These are phyloP conservation scores for Daedalea quercina DNA, from an alignment of 768 basidiomycete genomes.

Conservation along the genomic window DNA sequence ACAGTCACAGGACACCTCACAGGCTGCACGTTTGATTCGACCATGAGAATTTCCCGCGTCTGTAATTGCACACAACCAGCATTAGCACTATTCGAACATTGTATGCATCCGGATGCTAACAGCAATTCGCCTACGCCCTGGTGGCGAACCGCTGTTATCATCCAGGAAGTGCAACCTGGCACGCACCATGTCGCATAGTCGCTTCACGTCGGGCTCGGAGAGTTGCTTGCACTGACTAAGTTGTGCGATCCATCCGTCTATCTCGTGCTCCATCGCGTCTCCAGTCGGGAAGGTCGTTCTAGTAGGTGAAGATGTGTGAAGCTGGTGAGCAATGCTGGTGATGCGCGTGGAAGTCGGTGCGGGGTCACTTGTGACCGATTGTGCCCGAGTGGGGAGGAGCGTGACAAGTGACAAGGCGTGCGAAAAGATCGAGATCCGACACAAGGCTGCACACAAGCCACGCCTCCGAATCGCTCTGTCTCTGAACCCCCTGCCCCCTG, in stretches of 20 bases:
- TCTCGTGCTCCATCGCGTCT: slow-evolving; percentile 54
- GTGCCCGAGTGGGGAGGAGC: not conserved
- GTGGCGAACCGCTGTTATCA: slow-evolving; percentile 24
- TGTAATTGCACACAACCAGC: slow-evolving; percentile 26
- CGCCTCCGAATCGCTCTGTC: not conserved
- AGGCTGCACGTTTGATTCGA: slow-evolving; percentile 98
- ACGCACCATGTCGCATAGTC: slow-evolving; percentile 96
- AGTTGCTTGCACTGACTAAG: slow-evolving; percentile 97
- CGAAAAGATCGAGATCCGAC: slow-evolving; percentile 1
- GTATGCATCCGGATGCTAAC: slow-evolving; percentile 2
- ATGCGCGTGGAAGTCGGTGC: slow-evolving; percentile 15
- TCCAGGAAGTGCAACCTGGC: slow-evolving; percentile 14
- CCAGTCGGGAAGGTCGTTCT: slow-evolving; percentile 3
- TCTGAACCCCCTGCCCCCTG: slow-evolving; percentile 6
- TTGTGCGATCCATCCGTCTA: slow-evolving; percentile 96
- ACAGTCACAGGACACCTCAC: slow-evolving; percentile 98
- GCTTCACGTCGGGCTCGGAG: slow-evolving; percentile 91
- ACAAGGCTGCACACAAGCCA: not conserved
- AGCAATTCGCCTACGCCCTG: not conserved
- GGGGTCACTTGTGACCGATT: slow-evolving; percentile 5
- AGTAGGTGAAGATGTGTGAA: slow-evolving; percentile 5
- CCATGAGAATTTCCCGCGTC: slow-evolving; percentile 98
- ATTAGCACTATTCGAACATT: slow-evolving; percentile 7
- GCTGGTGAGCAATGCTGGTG: slow-evolving; percentile 15
- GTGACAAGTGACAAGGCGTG: slow-evolving; percentile 9